Evolutionary conservation across 345 rosid genomes (phyloP).

Genomic region (Acer saccharum): DNA sequence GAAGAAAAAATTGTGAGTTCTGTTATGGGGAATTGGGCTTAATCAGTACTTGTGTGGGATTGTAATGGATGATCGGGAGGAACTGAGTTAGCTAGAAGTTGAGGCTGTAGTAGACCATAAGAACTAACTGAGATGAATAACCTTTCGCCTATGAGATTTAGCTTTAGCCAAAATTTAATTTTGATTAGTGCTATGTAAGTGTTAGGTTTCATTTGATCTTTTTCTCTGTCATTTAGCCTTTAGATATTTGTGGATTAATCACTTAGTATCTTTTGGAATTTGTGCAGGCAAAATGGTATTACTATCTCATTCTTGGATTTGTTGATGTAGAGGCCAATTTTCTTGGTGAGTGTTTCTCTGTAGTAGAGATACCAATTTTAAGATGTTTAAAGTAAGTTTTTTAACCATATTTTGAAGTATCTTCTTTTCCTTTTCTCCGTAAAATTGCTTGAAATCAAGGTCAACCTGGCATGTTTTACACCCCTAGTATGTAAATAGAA

Average conservation of each 20-base stretch:
- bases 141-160: neutral
- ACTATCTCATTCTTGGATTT: conserved; percentile 67
- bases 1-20: neutral
- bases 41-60: neutral
- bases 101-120: neutral
- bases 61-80: neutral
- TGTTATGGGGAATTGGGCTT: neutral
- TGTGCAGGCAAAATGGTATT: conserved; percentile 88
- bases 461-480: neutral
- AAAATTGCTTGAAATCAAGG: neutral
- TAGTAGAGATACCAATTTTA: neutral
- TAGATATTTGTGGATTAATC: neutral
- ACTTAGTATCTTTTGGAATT: conserved; percentile 21
- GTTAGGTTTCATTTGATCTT: neutral
- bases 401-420: too few species aligned
- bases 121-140: neutral
- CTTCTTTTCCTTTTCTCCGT: neutral
- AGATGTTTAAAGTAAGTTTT: neutral
- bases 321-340: conserved; percentile 88
- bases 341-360: conserved; percentile 64
- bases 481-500: neutral
- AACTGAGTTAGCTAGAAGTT: neutral
- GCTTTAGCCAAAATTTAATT: neutral
- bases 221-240: neutral
- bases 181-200: neutral